Conservation (phyloP, 1,284 basidiomycete species). For the Hemileia vastatrix region DNA sequence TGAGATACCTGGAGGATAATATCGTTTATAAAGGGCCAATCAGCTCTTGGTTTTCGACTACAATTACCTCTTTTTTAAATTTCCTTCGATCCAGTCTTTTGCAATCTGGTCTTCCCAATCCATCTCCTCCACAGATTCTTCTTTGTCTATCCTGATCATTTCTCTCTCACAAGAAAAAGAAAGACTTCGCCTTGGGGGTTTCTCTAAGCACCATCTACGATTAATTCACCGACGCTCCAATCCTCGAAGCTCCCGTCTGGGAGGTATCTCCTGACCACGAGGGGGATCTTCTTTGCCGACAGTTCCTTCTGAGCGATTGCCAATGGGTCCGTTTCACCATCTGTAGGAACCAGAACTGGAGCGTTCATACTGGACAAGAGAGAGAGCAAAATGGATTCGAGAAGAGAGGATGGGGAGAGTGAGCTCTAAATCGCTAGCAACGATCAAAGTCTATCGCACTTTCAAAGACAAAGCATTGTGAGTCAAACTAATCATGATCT, state of each 20-base stretch:
- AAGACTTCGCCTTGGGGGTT: too few species aligned
- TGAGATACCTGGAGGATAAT: too few species aligned
- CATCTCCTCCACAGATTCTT: too few species aligned
- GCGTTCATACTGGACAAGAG: too few species aligned
- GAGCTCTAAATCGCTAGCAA: not conserved
- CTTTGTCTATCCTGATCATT: too few species aligned
- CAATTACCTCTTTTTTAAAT: too few species aligned
- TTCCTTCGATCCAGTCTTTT: too few species aligned
- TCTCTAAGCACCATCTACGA: slow-evolving; percentile 22
- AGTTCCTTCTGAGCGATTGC: slow-evolving; percentile 43
- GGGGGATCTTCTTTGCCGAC: slow-evolving; percentile 40
- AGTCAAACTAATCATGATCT: slow-evolving; percentile 27
- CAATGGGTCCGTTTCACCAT: slow-evolving; percentile 42
- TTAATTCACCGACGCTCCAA: too few species aligned
- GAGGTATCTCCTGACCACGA: slow-evolving; percentile 42
- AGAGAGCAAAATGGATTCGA: slow-evolving; percentile 8
- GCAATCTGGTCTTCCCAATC: too few species aligned
- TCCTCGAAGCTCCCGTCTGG: slow-evolving; percentile 43
- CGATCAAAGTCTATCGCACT: slow-evolving; percentile 40
- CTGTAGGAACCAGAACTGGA: slow-evolving; percentile 39
- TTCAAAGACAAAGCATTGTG: slow-evolving; percentile 45
- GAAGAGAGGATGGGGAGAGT: not conserved
- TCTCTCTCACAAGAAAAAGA: too few species aligned
- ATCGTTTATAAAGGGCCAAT: too few species aligned
- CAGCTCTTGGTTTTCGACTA: too few species aligned